Conservation (phyloP, 768 basidiomycete species). For the Cyathus striatus region DNA sequence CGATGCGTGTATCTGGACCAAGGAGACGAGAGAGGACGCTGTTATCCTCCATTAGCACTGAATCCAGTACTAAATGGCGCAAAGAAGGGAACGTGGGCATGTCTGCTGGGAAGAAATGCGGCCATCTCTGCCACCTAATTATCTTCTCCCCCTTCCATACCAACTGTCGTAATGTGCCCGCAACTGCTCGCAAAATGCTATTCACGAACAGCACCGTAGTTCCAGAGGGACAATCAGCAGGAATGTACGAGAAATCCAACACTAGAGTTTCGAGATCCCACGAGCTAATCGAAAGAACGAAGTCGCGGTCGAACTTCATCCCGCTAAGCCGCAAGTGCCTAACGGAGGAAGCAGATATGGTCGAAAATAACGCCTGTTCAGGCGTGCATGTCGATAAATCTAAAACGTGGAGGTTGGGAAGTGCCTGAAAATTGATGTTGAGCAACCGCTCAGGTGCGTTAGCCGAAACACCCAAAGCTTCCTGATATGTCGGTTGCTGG, state of each 20-base stretch:
- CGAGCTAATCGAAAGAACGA: too few relatives aligned
- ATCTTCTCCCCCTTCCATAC: conserved; percentile 11
- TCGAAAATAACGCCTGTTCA: too few relatives aligned
- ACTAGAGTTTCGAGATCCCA: conserved; percentile 11
- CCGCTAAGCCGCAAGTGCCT: too few relatives aligned
- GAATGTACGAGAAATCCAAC: conserved; percentile 8
- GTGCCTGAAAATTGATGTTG: too few relatives aligned
- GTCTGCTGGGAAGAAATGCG: background rate
- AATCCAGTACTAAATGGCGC: conserved; percentile 13
- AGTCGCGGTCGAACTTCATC: too few relatives aligned
- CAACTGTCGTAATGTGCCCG: conserved; percentile 14
- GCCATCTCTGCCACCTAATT: too few relatives aligned
- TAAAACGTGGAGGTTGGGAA: too few relatives aligned
- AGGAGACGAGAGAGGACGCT: conserved; percentile 8
- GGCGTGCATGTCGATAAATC: too few relatives aligned
- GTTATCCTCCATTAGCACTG: conserved; percentile 5
- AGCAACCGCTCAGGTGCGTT: too few relatives aligned
- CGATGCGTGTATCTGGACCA: conserved; percentile 1
- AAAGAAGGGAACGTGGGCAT: conserved; percentile 13
- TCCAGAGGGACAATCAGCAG: background rate
- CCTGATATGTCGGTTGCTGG: too few relatives aligned
- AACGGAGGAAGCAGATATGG: too few relatives aligned
- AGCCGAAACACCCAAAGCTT: too few relatives aligned
- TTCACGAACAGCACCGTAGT: conserved; percentile 4
- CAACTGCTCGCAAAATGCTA: conserved; percentile 5